Base-by-base conservation (phyloP, 192 early-diverging fungal species). In the Coemansia sp. region DNA sequence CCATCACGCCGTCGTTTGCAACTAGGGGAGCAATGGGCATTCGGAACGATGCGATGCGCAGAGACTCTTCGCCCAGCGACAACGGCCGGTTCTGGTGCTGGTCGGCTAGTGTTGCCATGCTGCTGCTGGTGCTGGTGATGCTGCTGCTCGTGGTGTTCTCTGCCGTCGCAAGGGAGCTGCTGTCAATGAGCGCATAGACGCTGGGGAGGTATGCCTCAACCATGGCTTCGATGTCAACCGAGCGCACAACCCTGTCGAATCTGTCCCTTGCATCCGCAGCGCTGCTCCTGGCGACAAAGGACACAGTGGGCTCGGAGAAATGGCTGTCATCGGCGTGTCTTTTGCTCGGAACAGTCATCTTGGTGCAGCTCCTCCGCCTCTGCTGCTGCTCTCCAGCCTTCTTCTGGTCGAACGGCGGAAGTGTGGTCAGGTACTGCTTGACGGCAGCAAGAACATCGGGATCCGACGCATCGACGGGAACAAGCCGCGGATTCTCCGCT, bases 211-310 rank as follows among this genome's bases (percentile, higher is more conserved):
- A 68, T 48, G 69, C 75, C 45, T 62, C 69, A 2, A 64, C 69
- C 75, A 77, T 77, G 13, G 75, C 69, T 28, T 71, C 75, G 11
- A 77, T 27, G 31, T 77, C 69, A 6, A 71, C 58, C 4, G 75
- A 52, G 7, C 75, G 68, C 45, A 71, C 75, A 2, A 11, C 31
- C 31, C 41, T 50, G 31, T 75, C 72, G 19, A 40, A 22, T 2
- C 33, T 48, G 19, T 25, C 45, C 3, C 20, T 9, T 9, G 22
- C 1, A 23, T 23, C 44, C 5, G 14, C 20, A 14, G 3, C 41
- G 17, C 45, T 40, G 33, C 61, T 63, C 13, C 58, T 33, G 30
- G 65, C 65, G 14, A 62, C 59, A 56, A 71, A 68, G 61, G 75
- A 68, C 57, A 71, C 30, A 17, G 69, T 53, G 33, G 68, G 69